Base-by-base conservation (phyloP, 1,139 yeast species). In the Blastobotrys apis region DNA sequence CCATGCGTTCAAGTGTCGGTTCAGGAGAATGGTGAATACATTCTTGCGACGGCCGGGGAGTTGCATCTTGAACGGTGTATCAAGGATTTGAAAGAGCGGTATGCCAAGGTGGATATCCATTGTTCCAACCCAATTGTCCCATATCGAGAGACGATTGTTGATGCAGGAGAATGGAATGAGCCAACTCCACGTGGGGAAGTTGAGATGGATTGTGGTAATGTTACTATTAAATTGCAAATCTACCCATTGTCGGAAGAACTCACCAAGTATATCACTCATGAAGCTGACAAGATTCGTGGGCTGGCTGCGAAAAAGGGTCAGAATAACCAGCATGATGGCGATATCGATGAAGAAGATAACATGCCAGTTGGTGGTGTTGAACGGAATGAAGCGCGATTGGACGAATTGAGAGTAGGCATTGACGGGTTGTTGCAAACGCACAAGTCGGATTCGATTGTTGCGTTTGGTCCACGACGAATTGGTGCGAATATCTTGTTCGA, bases 111-210 rank as follows among this genome's bases (percentile, higher is more conserved):
- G 54, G 96, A 87, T 45, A 81, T 94, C 8, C 78, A 84, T 8
- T 79, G 82, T 30, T 90, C 96, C 31, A 86, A 86, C 56, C 98
- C 98, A 0, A 94, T 86, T 20, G 94, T 94, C 53, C 98, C 98
- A 12, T 94, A 84, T 59, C 71, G 95, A 53, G 99, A 94, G 65
- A 86, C 97, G 0, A 78, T 87, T 44, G 71, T 80, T 23, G 64
- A 65, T 17, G 32, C 31, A 23, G 40, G 64, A 20, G 64, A 43
- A 16, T 44, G 50, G 47, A 39, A 35, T n/a, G 47, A 47, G 21
- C 37, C 51, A 20, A 48, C 51, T 17, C 49, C 48, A 4, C 47
- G 76, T 44, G 74, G 78, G 21, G 59, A 58, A 5, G 57, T 57
- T 10, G 68, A 65, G 33, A 60, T 72, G 21, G 68, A 66, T 4